A percentile compares a stretch with the other conserved stretches of the same genome.
Conservation (phyloP, 2,329 filamentous ascomycete species). For the Coniochaeta sp. region DNA sequence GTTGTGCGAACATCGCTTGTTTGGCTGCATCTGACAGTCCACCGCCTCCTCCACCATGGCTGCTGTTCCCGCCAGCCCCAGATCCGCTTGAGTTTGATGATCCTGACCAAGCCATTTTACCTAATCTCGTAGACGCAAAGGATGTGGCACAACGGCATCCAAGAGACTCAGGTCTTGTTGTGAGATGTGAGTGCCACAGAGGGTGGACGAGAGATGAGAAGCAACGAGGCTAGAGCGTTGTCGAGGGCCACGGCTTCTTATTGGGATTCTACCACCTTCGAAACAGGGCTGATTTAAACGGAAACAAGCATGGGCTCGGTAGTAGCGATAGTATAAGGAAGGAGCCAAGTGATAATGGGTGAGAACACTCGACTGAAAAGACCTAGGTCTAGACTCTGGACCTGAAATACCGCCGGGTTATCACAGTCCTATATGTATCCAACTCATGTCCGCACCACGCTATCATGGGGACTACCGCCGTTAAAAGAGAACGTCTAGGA, state of each 20-base stretch:
- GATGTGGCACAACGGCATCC: not conserved
- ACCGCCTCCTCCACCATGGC: constrained; percentile 3
- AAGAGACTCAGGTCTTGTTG: not conserved
- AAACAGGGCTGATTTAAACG: not conserved
- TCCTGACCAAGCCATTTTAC: not conserved
- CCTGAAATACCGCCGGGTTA: not conserved
- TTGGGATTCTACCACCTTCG: not conserved
- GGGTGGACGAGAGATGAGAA: not conserved
- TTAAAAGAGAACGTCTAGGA: not conserved
- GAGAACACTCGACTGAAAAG: not conserved
- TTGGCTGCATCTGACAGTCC: constrained; percentile 6
- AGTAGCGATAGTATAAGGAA: not conserved
- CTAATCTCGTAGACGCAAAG: not conserved
- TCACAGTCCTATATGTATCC: not conserved
- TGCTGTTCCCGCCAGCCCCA: not conserved
- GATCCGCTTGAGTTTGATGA: not conserved
- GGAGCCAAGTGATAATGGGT: not conserved
- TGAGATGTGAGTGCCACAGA: not conserved
- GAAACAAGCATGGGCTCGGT: not conserved
- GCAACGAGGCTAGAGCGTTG: not conserved
- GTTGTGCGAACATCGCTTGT: constrained; percentile 12
- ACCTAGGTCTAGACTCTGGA: constrained; percentile 1
- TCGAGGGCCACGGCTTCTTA: not conserved
- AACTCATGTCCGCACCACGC: not conserved
- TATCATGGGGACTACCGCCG: not conserved